Evolutionary conservation across 1,284 basidiomycete species (phyloP).

Genomic region (Rhodotorula glutinis): DNA sequence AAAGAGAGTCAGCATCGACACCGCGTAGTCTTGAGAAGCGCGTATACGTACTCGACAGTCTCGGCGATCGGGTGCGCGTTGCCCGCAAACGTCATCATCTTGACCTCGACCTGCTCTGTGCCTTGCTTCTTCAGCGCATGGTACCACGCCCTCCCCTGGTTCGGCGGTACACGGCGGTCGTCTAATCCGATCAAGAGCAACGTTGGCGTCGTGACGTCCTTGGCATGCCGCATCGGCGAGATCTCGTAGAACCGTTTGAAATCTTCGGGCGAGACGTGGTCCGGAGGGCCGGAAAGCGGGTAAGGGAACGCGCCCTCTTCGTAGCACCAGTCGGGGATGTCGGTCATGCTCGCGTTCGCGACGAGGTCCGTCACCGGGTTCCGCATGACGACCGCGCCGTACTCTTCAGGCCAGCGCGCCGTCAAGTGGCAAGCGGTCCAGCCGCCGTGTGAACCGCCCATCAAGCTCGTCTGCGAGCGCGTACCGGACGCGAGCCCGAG

Average conservation of each 20-base stretch:
- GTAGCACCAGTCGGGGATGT: constrained; percentile 67
- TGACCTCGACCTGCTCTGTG: constrained; percentile 49
- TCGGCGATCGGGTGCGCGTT: constrained; percentile 62
- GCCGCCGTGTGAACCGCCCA: constrained; percentile 71
- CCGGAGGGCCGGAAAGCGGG: constrained; percentile 40
- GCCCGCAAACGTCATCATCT: constrained; percentile 62
- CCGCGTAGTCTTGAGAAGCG: background rate
- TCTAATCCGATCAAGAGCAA: constrained; percentile 60
- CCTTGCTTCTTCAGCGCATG: constrained; percentile 55
- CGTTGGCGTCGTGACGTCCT: constrained; percentile 57
- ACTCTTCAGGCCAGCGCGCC: constrained; percentile 60
- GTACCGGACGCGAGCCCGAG: constrained; percentile 55
- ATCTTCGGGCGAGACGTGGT: constrained; percentile 53
- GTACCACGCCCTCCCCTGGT: constrained; percentile 63
- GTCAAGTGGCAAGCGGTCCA: constrained; percentile 65
- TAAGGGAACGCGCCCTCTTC: constrained; percentile 59
- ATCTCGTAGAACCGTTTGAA: constrained; percentile 55
- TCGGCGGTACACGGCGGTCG: constrained; percentile 63
- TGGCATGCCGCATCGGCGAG: constrained; percentile 61
- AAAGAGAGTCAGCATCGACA: background rate
- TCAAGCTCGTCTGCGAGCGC: constrained; percentile 57
- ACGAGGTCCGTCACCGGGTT: constrained; percentile 68
- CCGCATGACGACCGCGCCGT: constrained; percentile 61
- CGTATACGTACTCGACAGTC: constrained; percentile 25
- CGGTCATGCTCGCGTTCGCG: constrained; percentile 56